Evolutionary conservation across 768 basidiomycete genomes (phyloP), one percentile per base, ranked within the genome.

Genomic region (Gloeostereum incarnatum): DNA sequence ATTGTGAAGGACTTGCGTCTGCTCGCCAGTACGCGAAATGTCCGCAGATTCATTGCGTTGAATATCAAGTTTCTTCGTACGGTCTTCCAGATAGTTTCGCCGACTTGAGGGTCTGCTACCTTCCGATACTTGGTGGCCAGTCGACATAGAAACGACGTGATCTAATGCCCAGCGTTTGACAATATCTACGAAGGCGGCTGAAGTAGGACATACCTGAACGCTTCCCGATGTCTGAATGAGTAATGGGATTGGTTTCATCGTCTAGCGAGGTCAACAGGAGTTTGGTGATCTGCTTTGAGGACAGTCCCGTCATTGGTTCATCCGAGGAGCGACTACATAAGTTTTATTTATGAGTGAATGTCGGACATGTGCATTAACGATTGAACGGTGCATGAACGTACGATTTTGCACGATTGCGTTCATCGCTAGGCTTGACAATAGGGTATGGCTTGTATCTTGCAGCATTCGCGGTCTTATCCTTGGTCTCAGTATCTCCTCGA

Each of bases 191-290:
- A n/a, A 14, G 21, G 13, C 26, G 35, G 36, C 14, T 11, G 32
- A 29, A 35, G 25, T 30, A 23, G 22, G 38, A 31, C 26, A 32
- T 38, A 78, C 84, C 80, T 52, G 79, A 65, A 42, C 79, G 73
- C 29, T 76, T 62, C 36, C 60, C 61, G 42, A 75, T 70, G 51
- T 81, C 71, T 1, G 79, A 78, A 48, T 84, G 78, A 1, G 85
- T 87, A 36, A 90, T 85, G 1, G 88, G 88, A 53, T 90, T 90
- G 7, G 71, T 69, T 37, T 68, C 61, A 43, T 82, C 69, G 11
- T 65, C 54, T 31, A 91, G 64, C 0, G 78, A 84, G 20, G 59
- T 66, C 29, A 89, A 53, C 10, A 89, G 56, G 38, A 75, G 68
- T 38, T 64, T 75, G 9, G 75, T 84, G 26, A 83, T 50, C n/a